phyloP scores from a whole-genome alignment of 208 protist genomes.

The Leishmania braziliensis region DNA sequence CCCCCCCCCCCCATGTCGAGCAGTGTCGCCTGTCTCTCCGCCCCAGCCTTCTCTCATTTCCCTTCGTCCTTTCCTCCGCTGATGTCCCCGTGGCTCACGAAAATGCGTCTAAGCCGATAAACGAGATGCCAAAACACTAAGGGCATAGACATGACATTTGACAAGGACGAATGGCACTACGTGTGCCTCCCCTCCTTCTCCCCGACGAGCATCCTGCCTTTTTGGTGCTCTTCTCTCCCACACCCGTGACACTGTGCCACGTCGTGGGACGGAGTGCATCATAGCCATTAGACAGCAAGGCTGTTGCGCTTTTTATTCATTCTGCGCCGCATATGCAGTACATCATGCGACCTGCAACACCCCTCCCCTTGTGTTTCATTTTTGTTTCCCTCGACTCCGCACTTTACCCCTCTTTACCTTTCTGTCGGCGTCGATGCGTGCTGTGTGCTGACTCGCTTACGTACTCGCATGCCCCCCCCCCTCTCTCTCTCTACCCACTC shows the following conservation, averaged over 20 bases:
- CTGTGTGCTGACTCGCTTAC: background rate
- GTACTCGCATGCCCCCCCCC: background rate
- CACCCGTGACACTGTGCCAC: background rate
- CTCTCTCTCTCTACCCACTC: background rate
- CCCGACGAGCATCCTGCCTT: background rate
- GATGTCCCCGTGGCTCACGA: background rate
- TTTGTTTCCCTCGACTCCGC: background rate
- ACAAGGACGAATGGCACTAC: background rate
- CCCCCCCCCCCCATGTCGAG: background rate
- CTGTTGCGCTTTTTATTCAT: background rate
- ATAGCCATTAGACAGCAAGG: background rate
- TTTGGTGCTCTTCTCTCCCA: background rate
- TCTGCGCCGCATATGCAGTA: background rate
- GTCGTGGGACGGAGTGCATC: background rate
- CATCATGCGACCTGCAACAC: background rate
- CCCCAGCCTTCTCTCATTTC: background rate
- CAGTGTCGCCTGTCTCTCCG: background rate
- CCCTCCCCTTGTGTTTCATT: background rate
- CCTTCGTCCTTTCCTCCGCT: background rate
- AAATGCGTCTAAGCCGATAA: background rate
- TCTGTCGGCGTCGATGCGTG: too few species aligned
- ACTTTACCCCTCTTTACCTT: background rate
- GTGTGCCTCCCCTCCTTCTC: background rate
- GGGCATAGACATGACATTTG: background rate
- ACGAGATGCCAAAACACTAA: background rate